Conservation (phyloP, 2,329 filamentous ascomycete species). For the Daldinia sp. region DNA sequence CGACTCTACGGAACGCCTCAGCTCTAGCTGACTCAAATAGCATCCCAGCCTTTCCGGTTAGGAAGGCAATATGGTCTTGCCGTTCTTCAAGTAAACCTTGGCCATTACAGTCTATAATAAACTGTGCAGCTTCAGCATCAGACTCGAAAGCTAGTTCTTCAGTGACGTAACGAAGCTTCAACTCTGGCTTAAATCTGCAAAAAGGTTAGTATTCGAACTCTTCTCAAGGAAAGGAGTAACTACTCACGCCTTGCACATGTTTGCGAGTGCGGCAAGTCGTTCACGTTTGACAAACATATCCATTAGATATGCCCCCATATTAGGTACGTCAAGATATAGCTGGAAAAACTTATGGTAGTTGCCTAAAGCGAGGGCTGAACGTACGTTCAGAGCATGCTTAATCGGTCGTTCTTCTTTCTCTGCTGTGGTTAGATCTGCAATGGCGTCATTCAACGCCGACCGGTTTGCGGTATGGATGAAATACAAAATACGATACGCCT, state of each 20-base stretch:
- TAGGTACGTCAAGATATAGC: constrained; percentile 90
- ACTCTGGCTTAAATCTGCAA: constrained; percentile 86
- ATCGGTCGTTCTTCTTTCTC: constrained; percentile 87
- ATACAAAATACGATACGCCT: constrained; percentile 99
- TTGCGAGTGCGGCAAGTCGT: constrained; percentile 86
- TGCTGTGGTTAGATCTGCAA: constrained; percentile 98
- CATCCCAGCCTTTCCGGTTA: constrained; percentile 74
- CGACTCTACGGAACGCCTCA: constrained; percentile 83
- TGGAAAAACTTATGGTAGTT: constrained; percentile 99
- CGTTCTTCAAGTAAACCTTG: constrained; percentile 80
- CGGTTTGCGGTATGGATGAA: constrained; percentile 99
- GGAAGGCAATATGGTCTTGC: constrained; percentile 74
- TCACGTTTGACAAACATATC: constrained; percentile 98
- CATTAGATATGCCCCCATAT: constrained; percentile 98
- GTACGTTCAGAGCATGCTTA: constrained; percentile 89
- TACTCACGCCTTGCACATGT: constrained; percentile 93
- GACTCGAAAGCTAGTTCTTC: constrained; percentile 96
- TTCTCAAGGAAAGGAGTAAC: not conserved
- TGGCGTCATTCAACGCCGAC: constrained; percentile 95
- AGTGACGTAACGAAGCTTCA: constrained; percentile 89
- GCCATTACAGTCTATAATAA: constrained; percentile 82
- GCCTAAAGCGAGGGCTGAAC: constrained; percentile 88
- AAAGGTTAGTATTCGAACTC: constrained; percentile 54
- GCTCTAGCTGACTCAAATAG: constrained; percentile 78
- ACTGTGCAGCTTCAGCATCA: constrained; percentile 88